These are phyloP conservation scores for Euclidium syriacum DNA, from an alignment of 345 rosid species.

Conservation along the genomic window DNA sequence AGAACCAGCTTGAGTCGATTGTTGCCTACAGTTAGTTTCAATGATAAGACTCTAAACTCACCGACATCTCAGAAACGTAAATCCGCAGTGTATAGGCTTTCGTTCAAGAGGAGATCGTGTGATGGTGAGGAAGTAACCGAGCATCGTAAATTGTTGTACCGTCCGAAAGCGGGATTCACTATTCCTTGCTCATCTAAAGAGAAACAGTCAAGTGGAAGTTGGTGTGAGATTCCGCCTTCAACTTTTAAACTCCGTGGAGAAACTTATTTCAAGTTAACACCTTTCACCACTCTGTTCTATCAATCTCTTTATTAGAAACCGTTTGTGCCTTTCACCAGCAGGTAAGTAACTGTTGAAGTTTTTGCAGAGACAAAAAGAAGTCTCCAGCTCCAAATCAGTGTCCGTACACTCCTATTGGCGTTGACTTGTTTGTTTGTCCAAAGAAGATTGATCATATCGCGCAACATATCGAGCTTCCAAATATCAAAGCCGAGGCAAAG, in stretches of 20 bases:
- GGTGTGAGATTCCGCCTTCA: conserved; percentile 68
- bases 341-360: conserved; percentile 5
- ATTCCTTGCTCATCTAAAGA: conserved; percentile 46
- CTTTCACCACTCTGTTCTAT: neutral
- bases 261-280: conserved; percentile 56
- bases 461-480: conserved; percentile 83
- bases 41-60: conserved; percentile 37
- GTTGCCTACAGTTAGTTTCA: conserved; percentile 40
- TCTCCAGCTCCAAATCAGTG: conserved; percentile 54
- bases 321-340: too few relatives aligned
- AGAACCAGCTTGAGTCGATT: conserved; percentile 32
- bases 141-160: conserved; percentile 45
- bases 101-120: conserved; percentile 57
- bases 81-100: conserved; percentile 50
- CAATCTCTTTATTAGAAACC: neutral
- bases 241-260: conserved; percentile 66
- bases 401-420: conserved; percentile 72
- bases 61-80: conserved; percentile 40
- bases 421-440: conserved; percentile 69
- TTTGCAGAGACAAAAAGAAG: conserved; percentile 79
- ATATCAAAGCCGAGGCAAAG: conserved; percentile 52
- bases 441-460: conserved; percentile 88
- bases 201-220: conserved; percentile 48
- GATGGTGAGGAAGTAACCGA: conserved; percentile 52
- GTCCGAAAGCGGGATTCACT: conserved; percentile 60